phyloP scores from a whole-genome alignment of 108 stramenopile genomes.

The Skeletonema grethae region DNA sequence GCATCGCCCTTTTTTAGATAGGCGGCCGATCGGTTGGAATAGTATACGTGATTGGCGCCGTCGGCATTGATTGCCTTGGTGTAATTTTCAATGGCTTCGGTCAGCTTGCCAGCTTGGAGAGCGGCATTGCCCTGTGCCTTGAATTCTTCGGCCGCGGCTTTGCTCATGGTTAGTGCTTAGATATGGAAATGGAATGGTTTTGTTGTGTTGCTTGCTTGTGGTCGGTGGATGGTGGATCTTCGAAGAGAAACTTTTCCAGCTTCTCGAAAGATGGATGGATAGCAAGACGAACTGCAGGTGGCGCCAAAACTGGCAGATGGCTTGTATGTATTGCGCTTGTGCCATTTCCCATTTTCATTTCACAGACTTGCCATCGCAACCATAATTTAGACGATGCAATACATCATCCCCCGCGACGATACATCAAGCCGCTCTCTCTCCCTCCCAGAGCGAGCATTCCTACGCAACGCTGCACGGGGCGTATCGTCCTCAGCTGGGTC shows the following conservation, averaged over 20 bases:
- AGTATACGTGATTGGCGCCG: constrained; percentile 94
- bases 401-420: constrained; percentile 68
- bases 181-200: neutral
- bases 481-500: constrained; percentile 5
- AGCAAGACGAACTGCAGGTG: neutral
- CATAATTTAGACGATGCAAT: too few species aligned
- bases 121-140: constrained; percentile 59
- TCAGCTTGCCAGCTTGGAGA: constrained; percentile 87
- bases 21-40: constrained; percentile 96
- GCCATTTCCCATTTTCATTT: too few species aligned
- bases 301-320: neutral
- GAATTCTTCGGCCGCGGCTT: constrained; percentile 46
- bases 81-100: constrained; percentile 95
- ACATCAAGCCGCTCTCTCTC: constrained; percentile 59
- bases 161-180: constrained; percentile 30
- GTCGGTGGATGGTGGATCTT: constrained; percentile 2
- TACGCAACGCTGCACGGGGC: constrained; percentile 59
- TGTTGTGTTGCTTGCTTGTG: neutral
- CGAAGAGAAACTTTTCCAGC: constrained; percentile 15
- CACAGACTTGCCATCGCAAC: too few species aligned
- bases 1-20: constrained; percentile 91
- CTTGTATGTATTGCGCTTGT: too few species aligned
- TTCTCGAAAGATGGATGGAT: neutral
- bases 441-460: constrained; percentile 69
- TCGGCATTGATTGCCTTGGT: constrained; percentile 95